Evolutionary conservation across 1,284 basidiomycete species (phyloP).

Genomic region (Rhodotorula mucilaginosa): DNA sequence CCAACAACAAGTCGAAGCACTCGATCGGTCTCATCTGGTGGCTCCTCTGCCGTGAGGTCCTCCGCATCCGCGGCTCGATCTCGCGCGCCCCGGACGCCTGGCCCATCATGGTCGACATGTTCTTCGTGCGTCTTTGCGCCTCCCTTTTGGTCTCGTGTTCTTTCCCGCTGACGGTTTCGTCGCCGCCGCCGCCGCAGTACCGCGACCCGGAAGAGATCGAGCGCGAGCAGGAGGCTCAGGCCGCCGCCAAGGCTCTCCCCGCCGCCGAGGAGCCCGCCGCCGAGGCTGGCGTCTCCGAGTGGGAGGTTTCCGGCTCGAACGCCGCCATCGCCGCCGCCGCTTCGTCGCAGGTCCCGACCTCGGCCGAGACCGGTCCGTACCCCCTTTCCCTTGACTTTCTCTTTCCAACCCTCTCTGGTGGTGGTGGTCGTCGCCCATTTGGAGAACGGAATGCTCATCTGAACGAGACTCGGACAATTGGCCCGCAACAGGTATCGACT

Average conservation of each 20-base stretch:
- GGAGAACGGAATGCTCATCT: slow-evolving; percentile 15
- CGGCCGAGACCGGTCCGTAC: slow-evolving; percentile 42
- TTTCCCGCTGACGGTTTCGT: neutral
- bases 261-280: slow-evolving; percentile 48
- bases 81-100: slow-evolving; percentile 86
- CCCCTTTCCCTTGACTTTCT: slow-evolving; percentile 8
- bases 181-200: slow-evolving; percentile 64
- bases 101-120: slow-evolving; percentile 99
- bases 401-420: neutral
- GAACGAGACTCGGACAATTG: slow-evolving; percentile 27
- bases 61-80: slow-evolving; percentile 89
- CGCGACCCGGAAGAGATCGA: slow-evolving; percentile 98
- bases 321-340: slow-evolving; percentile 50
- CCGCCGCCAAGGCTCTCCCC: slow-evolving; percentile 55
- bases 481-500: slow-evolving; percentile 42
- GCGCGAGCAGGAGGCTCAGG: slow-evolving; percentile 89
- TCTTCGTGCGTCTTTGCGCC: slow-evolving; percentile 61
- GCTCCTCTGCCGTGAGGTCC: slow-evolving; percentile 95
- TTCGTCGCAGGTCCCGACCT: slow-evolving; percentile 38
- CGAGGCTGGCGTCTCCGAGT: slow-evolving; percentile 54
- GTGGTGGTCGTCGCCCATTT: neutral
- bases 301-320: slow-evolving; percentile 44
- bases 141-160: neutral
- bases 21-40: slow-evolving; percentile 98
- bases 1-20: slow-evolving; percentile 98